Base-by-base conservation (phyloP, 2,329 filamentous ascomycete species). In the Exophiala sp. region DNA sequence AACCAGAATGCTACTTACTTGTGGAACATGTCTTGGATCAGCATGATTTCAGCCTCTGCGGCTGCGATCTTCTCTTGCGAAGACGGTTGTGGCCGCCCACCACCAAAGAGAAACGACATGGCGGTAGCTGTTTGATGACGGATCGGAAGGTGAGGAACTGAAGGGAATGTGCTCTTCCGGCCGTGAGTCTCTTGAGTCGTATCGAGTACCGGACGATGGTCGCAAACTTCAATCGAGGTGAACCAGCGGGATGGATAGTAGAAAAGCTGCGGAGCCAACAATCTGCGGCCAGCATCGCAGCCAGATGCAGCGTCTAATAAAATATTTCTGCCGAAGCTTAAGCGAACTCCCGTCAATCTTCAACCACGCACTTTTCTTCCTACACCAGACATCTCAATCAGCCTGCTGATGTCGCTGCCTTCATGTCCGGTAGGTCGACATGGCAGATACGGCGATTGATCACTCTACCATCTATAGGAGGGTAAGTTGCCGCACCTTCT, bases 11-110 rank as follows among this genome's bases (percentile, higher is more conserved):
- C 7, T 9, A 37, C 34, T 19, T 81, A 97, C 93, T 93, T 87
- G 76, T 89, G 91, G 79, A 95, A 95, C 85, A 97, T 96, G 71
- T 96, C 90, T 56, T 89, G 88, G 62, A 96, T 83, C 78, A 97
- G 90, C 73, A 96, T 93, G 72, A 62, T 88, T 76, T 98, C 94
- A 61, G 88, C 85, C 76, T 98, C 91, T 63, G 94, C 90, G 64
- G 88, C 87, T 64, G 88, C 86, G 70, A 98, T 93, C 80, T 97
- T 98, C 78, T 97, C 87, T 70, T 88, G 90, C 65, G 90, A 95
- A 58, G 88, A 86, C 68, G 90, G 86, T 75, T 96, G 88, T 56
- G 88, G 86, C 60, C 81, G 77, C 50, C 73, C 74, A 64, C 77
- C 76, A 67, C 85, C 81, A 67, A 84, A 84, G 62, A 86, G 79